Percentiles rank a stretch among this genome's conserved stretches.
These are phyloP conservation scores for Scheffersomyces titani DNA, from an alignment of 1,139 yeast genomes.

Conservation along the genomic window DNA sequence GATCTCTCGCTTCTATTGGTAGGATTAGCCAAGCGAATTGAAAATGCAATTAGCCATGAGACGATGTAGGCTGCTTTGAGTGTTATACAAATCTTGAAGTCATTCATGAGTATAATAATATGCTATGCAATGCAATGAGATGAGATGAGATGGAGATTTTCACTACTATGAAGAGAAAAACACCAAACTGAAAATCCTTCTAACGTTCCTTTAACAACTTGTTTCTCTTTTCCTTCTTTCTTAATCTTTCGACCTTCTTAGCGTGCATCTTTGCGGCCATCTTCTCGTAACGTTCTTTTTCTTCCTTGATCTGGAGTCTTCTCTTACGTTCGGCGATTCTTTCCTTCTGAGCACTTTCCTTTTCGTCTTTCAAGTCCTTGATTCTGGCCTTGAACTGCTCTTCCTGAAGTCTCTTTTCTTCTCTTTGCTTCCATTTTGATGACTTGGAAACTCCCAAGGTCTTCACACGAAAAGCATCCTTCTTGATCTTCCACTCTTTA, in stretches of 20 bases:
- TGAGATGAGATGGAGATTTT: neutral
- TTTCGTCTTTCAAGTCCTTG: slow-evolving; percentile 61
- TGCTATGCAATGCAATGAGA: neutral
- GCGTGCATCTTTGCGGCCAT: slow-evolving; percentile 76
- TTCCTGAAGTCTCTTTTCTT: slow-evolving; percentile 39
- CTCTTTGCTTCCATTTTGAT: slow-evolving; percentile 28
- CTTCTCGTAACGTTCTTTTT: slow-evolving; percentile 70
- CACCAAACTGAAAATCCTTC: slow-evolving; percentile 3
- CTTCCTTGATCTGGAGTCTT: slow-evolving; percentile 69
- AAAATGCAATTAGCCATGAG: neutral
- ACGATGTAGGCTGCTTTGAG: neutral
- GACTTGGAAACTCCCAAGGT: slow-evolving; percentile 16
- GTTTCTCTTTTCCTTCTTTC: slow-evolving; percentile 81
- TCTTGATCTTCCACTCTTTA: slow-evolving; percentile 28
- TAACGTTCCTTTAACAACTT: slow-evolving; percentile 71
- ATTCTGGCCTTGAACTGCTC: slow-evolving; percentile 53
- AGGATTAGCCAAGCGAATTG: neutral
- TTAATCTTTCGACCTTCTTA: slow-evolving; percentile 75
- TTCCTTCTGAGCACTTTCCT: slow-evolving; percentile 51
- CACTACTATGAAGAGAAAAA: neutral
- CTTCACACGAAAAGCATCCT: slow-evolving; percentile 26
- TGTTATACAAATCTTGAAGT: neutral
- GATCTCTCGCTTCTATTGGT: neutral
- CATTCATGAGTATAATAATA: neutral
- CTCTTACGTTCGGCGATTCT: slow-evolving; percentile 59